Base-by-base conservation (phyloP, 129 eudicot genomes). In the Pulicaria dysenterica region DNA sequence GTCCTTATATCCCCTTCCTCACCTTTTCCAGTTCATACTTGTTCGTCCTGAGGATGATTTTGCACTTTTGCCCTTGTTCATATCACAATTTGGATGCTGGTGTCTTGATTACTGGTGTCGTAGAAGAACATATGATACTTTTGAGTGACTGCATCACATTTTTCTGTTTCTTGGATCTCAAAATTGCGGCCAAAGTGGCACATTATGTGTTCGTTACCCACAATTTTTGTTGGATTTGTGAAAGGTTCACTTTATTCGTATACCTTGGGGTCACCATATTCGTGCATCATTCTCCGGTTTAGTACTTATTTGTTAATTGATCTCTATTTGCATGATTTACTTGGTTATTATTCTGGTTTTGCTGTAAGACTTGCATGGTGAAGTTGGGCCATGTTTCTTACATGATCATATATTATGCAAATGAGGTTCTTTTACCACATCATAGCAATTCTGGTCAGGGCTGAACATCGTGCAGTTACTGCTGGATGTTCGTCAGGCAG, bases 21-120 rank as follows among this genome's bases (percentile, higher is more conserved):
- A 48, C 61, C 31, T 73, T 34, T 73, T 53, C 67, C 47, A 19
- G 83, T 43, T 37, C 58, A 64, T 65, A 65, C 68, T 56, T 46
- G 62, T 67, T 63, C 64, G 14, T 61, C 63, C 31, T 37, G 9
- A 53, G 58, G 65, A 75, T 41, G 79, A 74, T 74, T 62, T 60
- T 49, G 58, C 80, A 68, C 63, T 74, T 62, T 60, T 49, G 58
- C 80, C 72, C 68, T 53, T 68, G 59, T 64, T 24, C 31, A 24
- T 2, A 53, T 73, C 45, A 58, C 58, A 5, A 38, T 38, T 49
- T 80, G 60, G 79, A 63, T 54, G 70, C 73, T 19, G 77, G 65
- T 13, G 49, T 72, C 39, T 63, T 51, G 48, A 60, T 73, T 43
- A 66, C 39, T 44, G 15, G 5, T 31, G 45, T 74, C 9, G 9